Base-by-base conservation (phyloP, 2,329 filamentous ascomycete species). In the Clonostachys rosea region DNA sequence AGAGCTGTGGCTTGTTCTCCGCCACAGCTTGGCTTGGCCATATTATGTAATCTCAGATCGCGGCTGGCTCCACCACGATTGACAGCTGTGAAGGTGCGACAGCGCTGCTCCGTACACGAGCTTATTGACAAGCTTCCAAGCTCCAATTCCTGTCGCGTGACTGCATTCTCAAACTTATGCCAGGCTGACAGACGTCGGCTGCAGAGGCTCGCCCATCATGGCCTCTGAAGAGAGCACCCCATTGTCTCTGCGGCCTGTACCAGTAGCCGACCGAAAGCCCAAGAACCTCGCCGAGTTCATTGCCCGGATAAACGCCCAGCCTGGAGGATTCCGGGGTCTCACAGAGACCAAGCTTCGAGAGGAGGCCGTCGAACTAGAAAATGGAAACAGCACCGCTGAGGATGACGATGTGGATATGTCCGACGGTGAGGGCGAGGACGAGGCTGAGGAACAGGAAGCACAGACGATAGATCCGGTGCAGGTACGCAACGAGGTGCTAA, bases 261-360 rank as follows among this genome's bases (percentile, higher is more conserved):
- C 84, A 14, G 70, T 75, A 53, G 74, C 69, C 58, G 77, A 72
- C 68, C 79, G 70, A 59, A 74, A 71, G 59, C 75, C 78, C 34
- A 80, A 79, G 60, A 78, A 75, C 42, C 74, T 96, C n/a, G 74
- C 79, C 48, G 79, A 86, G 42, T 86, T 92, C 55, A 90, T 96
- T 55, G 72, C 78, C 49, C 89, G 91, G 54, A 86, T 96, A 59
- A 87, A 91, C 55, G 84, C 95, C 58, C 84, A 87, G 50, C 57
- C 66, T 1, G 89, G 89, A 13, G 88, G 89, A 20, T 95, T 97
- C 62, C 85, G 89, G 49, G 76, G 84, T 56, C 75, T 97, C 53
- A 89, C 83, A 44, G 88, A 95, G 64, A 77, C 83, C 44, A 78
- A 82, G 40, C 70, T 97, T 36, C 78, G 77, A 44, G 79, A 84